phyloP scores from a whole-genome alignment of 2,329 filamentous ascomycete genomes.

The Scleromitrula shiraiana region DNA sequence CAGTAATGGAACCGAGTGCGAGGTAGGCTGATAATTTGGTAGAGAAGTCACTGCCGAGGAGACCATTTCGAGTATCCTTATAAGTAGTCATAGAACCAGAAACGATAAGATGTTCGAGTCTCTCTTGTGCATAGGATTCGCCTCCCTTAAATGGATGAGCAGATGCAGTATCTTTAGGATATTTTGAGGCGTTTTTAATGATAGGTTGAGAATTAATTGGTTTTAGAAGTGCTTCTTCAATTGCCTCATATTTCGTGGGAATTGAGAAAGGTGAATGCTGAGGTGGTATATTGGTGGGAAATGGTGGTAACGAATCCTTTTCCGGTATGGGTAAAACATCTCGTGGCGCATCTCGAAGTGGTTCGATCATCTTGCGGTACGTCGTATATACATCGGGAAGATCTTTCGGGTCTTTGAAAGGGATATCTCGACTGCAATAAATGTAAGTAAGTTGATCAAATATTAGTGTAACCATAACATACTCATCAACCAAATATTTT shows the following conservation, averaged over 20 bases:
- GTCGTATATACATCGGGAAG: constrained; percentile 69
- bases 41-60: constrained; percentile 62
- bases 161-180: constrained; percentile 45
- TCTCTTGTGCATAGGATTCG: constrained; percentile 49
- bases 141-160: constrained; percentile 64
- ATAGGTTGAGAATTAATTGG: constrained; percentile 46
- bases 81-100: constrained; percentile 56
- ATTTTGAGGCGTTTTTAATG: constrained; percentile 42
- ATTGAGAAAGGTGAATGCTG: constrained; percentile 58
- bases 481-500: constrained; percentile 77
- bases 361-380: constrained; percentile 66
- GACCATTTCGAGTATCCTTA: constrained; percentile 62
- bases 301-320: constrained; percentile 44
- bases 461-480: constrained; percentile 31
- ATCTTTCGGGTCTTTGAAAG: constrained; percentile 47
- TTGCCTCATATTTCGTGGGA: constrained; percentile 43
- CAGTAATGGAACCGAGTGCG: constrained; percentile 63
- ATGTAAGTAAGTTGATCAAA: background rate
- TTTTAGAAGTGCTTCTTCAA: constrained; percentile 47
- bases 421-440: constrained; percentile 52
- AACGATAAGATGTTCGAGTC: constrained; percentile 52
- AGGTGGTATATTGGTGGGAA: constrained; percentile 47
- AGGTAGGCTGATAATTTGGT: constrained; percentile 71
- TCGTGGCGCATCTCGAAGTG: constrained; percentile 57
- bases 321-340: constrained; percentile 44